Percentiles rank a stretch among this genome's conserved stretches.
phyloP scores from a whole-genome alignment of 345 rosid genomes.

The Salix arbutifolia region DNA sequence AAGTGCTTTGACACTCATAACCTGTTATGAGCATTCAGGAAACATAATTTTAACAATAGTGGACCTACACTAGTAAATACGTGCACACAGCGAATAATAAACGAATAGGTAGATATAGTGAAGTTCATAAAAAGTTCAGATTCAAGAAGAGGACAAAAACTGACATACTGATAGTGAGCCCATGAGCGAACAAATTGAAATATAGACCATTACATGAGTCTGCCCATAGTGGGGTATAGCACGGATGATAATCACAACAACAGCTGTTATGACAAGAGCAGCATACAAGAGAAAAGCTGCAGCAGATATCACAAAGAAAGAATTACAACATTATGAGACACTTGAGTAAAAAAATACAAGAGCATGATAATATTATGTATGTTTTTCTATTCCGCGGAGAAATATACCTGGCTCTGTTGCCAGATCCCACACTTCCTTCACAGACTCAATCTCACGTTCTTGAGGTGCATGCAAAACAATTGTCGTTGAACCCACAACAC shows the following conservation, averaged over 20 bases:
- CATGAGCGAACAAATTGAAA: slow-evolving; percentile 23
- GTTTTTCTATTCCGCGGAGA: neutral
- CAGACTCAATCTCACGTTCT: slow-evolving; percentile 26
- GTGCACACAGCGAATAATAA: neutral
- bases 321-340: neutral
- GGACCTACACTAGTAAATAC: neutral
- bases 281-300: slow-evolving; percentile 24
- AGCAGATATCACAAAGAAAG: neutral
- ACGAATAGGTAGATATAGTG: neutral
- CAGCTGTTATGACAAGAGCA: slow-evolving; percentile 15
- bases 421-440: slow-evolving; percentile 26
- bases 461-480: slow-evolving; percentile 32
- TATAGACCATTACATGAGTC: slow-evolving; percentile 24
- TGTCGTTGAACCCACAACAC: slow-evolving; percentile 26
- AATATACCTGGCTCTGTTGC: slow-evolving; percentile 28
- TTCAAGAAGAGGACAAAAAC: neutral
- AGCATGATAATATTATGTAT: neutral
- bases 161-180: slow-evolving; percentile 19
- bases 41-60: neutral
- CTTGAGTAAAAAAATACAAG: neutral
- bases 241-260: slow-evolving; percentile 10
- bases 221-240: slow-evolving; percentile 21
- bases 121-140: neutral
- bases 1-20: slow-evolving; percentile 33
- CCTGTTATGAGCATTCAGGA: slow-evolving; percentile 11